Percentiles rank a stretch among this genome's conserved stretches.
Conservation (phyloP, 192 early-diverging fungal species). For the Coemansia sp. region DNA sequence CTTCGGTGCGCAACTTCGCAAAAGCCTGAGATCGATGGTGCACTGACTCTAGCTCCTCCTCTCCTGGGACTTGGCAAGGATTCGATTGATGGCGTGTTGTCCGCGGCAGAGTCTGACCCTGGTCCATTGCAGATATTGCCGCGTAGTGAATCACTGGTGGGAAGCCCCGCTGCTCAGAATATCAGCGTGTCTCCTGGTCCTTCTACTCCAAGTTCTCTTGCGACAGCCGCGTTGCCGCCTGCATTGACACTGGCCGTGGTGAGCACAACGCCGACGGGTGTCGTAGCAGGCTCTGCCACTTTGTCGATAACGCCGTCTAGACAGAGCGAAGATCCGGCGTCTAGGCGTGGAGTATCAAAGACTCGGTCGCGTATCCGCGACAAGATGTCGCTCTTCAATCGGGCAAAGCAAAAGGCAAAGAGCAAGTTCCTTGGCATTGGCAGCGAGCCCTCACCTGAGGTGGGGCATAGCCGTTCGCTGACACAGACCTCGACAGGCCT, state of each 20-base stretch:
- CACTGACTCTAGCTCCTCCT: background rate
- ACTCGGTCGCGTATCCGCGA: slow-evolving; percentile 44
- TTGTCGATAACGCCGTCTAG: slow-evolving; percentile 9
- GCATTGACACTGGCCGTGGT: background rate
- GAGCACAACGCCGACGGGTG: slow-evolving; percentile 5
- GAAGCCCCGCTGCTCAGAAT: background rate
- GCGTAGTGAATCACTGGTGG: background rate
- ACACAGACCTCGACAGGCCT: background rate
- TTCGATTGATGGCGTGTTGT: background rate
- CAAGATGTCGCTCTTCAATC: slow-evolving; percentile 49
- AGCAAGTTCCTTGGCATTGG: slow-evolving; percentile 35
- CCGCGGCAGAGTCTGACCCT: background rate
- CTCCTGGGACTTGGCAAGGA: background rate
- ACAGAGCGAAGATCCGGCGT: slow-evolving; percentile 6
- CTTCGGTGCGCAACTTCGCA: slow-evolving; percentile 26
- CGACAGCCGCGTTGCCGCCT: background rate
- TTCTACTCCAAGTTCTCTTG: background rate
- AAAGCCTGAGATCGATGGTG: background rate
- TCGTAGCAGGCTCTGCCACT: background rate
- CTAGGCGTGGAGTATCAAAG: slow-evolving; percentile 19
- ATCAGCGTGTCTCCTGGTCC: slow-evolving; percentile 4
- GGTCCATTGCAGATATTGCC: background rate
- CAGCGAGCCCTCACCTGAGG: background rate
- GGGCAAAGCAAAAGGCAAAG: slow-evolving; percentile 35
- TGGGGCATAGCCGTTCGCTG: background rate